Percentiles rank a stretch among this genome's conserved stretches.
phyloP scores from a whole-genome alignment of 2,329 filamentous ascomycete genomes.

The Periconia digitata region DNA sequence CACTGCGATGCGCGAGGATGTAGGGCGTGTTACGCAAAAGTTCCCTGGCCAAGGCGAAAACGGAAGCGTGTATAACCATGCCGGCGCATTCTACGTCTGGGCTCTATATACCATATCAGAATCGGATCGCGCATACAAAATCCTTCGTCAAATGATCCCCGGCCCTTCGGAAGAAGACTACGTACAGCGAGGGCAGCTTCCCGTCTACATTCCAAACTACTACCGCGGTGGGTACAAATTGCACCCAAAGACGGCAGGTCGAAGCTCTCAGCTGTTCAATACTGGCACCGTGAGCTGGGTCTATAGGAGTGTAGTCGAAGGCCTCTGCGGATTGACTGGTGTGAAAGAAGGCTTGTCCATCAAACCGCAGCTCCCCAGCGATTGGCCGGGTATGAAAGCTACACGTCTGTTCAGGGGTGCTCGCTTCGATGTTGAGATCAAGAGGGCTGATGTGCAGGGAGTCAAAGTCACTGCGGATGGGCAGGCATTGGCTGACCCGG shows the following conservation, averaged over 20 bases:
- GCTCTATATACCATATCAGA: slow-evolving; percentile 55
- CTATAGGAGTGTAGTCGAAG: slow-evolving; percentile 59
- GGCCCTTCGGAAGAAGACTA: slow-evolving; percentile 56
- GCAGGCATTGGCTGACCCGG: slow-evolving; percentile 42
- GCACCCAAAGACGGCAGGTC: slow-evolving; percentile 54
- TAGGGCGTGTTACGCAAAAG: slow-evolving; percentile 62
- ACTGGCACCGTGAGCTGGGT: slow-evolving; percentile 61
- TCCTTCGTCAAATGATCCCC: slow-evolving; percentile 57
- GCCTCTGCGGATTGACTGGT: slow-evolving; percentile 57
- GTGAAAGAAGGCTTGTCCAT: slow-evolving; percentile 52
- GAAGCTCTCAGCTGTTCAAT: slow-evolving; percentile 61
- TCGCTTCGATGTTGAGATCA: slow-evolving; percentile 51
- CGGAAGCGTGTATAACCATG: slow-evolving; percentile 61
- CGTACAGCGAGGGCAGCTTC: slow-evolving; percentile 56
- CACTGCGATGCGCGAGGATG: slow-evolving; percentile 59
- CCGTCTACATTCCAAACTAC: slow-evolving; percentile 62
- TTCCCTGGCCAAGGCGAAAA: slow-evolving; percentile 62
- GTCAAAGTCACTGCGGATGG: slow-evolving; percentile 47
- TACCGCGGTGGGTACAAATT: slow-evolving; percentile 56
- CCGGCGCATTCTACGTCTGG: slow-evolving; percentile 58
- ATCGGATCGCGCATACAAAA: slow-evolving; percentile 53
- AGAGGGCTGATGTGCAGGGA: slow-evolving; percentile 44
- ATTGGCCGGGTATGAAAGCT: slow-evolving; percentile 53
- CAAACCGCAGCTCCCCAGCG: slow-evolving; percentile 54
- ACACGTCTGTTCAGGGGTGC: slow-evolving; percentile 55